These are phyloP conservation scores for Cryptococcus sp. DNA, from an alignment of 1,284 basidiomycete species.

Conservation along the genomic window DNA sequence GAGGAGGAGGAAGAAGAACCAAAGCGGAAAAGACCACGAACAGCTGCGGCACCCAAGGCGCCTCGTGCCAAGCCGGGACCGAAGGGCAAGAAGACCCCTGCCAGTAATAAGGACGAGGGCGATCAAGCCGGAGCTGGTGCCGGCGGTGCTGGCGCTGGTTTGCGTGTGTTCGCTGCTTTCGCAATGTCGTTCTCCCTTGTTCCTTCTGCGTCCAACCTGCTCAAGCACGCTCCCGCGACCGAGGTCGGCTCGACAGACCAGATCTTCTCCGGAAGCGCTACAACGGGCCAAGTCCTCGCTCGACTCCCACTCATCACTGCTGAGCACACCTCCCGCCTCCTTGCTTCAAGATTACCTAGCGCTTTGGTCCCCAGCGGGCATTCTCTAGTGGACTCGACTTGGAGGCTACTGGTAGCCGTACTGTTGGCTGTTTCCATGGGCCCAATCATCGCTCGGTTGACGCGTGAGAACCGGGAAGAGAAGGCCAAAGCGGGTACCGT, in stretches of 20 bases:
- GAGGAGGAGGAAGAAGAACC: constrained; percentile 39
- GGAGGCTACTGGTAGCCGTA: constrained; percentile 39
- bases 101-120: too few species aligned
- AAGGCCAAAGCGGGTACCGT: constrained; percentile 7
- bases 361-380: constrained; percentile 31
- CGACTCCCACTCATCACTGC: constrained; percentile 46
- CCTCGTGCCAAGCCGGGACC: constrained; percentile 18
- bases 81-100: constrained; percentile 20
- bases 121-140: constrained; percentile 4
- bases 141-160: constrained; percentile 19
- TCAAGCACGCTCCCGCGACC: constrained; percentile 15
- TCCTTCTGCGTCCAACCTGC: constrained; percentile 39
- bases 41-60: constrained; percentile 6
- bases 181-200: constrained; percentile 47
- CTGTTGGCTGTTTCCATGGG: constrained; percentile 33
- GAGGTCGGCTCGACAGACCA: constrained; percentile 2
- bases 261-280: constrained; percentile 9
- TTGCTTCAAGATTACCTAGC: constrained; percentile 33
- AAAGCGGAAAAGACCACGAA: constrained; percentile 22
- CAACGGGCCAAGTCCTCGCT: constrained; percentile 35
- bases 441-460: constrained; percentile 28
- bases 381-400: constrained; percentile 45
- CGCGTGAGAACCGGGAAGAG: constrained; percentile 1
- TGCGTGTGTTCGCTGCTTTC: constrained; percentile 48
- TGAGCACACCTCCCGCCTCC: constrained; percentile 44